Evolutionary conservation across 176 grass and related monocot species (phyloP).

Genomic region (Aegilops tauschii): DNA sequence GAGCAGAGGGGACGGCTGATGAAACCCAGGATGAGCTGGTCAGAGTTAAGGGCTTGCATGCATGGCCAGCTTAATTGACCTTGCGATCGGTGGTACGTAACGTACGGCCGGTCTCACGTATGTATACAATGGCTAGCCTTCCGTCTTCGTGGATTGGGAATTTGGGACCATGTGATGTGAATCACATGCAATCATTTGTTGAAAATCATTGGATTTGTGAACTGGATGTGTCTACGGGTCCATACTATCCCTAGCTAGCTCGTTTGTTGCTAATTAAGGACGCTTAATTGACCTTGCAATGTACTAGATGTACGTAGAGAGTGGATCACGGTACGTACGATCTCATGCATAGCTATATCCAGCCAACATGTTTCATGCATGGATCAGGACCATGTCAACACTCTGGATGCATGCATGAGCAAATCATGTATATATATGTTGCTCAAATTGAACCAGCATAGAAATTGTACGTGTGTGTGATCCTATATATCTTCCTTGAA

Average conservation of each 20-base stretch:
- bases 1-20: neutral
- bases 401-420: neutral
- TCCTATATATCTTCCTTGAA: no score
- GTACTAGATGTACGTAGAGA: neutral
- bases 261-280: neutral
- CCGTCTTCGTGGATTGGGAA: neutral
- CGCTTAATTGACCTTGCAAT: neutral
- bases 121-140: no score
- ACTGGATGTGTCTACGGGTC: neutral
- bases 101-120: no score
- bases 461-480: no score
- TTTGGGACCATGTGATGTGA: neutral
- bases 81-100: neutral
- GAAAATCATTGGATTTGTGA: neutral
- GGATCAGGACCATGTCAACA: neutral
- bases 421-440: neutral
- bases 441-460: no score
- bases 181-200: neutral
- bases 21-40: neutral
- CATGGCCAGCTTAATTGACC: neutral
- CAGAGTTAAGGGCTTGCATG: slow-evolving; percentile 1
- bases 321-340: neutral
- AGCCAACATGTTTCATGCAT: neutral
- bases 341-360: neutral
- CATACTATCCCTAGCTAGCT: neutral